Evolutionary conservation across 495 filamentous ascomycete species (phyloP).

Genomic region (Podospora pseudocomata): DNA sequence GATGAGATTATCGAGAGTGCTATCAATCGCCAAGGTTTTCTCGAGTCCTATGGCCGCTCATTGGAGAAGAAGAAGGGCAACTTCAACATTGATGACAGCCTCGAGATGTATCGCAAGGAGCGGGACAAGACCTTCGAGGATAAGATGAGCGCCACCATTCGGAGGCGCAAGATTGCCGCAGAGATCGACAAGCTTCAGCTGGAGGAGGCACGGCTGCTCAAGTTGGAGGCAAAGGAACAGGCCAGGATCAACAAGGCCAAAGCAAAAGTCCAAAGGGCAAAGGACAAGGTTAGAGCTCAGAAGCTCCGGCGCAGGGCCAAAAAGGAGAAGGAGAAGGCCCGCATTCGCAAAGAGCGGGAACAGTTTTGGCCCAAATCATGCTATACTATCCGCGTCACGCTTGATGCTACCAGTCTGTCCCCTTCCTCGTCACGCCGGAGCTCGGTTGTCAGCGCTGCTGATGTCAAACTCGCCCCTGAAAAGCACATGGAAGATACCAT

Average conservation of each 20-base stretch:
- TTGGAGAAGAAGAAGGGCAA: conserved; percentile 33
- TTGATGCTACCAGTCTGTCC: conserved; percentile 52
- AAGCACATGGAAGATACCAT: conserved; percentile 22
- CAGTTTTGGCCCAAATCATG: conserved; percentile 57
- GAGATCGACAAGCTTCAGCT: conserved; percentile 36
- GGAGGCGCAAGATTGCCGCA: conserved; percentile 35
- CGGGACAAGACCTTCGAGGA: conserved; percentile 46
- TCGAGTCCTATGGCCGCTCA: conserved; percentile 44
- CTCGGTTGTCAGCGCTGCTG: conserved; percentile 46
- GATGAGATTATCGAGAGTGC: conserved; percentile 37
- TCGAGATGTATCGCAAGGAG: conserved; percentile 48
- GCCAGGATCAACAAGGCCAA: conserved; percentile 36
- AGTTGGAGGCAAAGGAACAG: conserved; percentile 28
- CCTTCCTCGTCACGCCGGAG: conserved; percentile 53
- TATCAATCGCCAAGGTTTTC: conserved; percentile 39
- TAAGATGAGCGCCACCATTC: conserved; percentile 32
- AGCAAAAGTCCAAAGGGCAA: conserved; percentile 36
- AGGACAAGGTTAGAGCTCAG: conserved; percentile 39
- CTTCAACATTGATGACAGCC: conserved; percentile 30
- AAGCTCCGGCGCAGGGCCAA: conserved; percentile 41
- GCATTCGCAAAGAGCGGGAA: conserved; percentile 50
- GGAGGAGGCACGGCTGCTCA: conserved; percentile 30
- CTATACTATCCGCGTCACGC: conserved; percentile 54
- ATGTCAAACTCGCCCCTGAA: conserved; percentile 32
- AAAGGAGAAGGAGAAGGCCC: conserved; percentile 44